Evolutionary conservation across 805 yeast genomes (phyloP), one percentile per base, ranked within the genome.

Genomic region (Teunomyces cretensis): DNA sequence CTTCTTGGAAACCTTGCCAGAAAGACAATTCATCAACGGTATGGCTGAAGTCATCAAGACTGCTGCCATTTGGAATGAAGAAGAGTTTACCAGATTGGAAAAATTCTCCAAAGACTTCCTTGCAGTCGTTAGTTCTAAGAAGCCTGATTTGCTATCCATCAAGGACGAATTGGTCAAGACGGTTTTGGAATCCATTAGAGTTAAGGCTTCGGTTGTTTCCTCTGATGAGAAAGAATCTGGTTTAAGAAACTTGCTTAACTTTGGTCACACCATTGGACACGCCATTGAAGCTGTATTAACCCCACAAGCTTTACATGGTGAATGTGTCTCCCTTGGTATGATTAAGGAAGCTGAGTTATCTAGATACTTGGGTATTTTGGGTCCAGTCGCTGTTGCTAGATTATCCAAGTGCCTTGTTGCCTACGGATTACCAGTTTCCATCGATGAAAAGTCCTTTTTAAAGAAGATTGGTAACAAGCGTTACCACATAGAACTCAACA

Each of bases 21-120:
- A 83, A 42, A 81, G 99, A 57, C 98, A 94, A 65, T 89, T 94
- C 65, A 88, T 94, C 57, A 94, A 94, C 61, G 99, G 99, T 49
- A 94, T 94, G 91, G 96, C 96, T 4, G 99, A 94, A 68, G 97
- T 94, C 40, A 85, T 94, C 56, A 94, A 94, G 69, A 94, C 99
- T 12, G 98, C 98, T 15, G 97, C 97, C 19, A 91, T 94, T 59
- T 94, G 98, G 98, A 84, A 91, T 62, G 96, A 87, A 51, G 74
- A 60, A 0, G 99, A 94, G 61, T 94, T 94, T 64, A 72, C 84
- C 33, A 76, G 98, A 53, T 78, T 94, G 48, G 99, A 94, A 66
- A 67, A 74, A 27, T 81, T 89, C 60, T 83, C 96, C 24, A 76
- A 79, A 33, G 63, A 66, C 9, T 91, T 94, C 61, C 74, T 88